Evolutionary conservation across 1,284 basidiomycete species (phyloP).

Genomic region (Rhodotorula sp.): DNA sequence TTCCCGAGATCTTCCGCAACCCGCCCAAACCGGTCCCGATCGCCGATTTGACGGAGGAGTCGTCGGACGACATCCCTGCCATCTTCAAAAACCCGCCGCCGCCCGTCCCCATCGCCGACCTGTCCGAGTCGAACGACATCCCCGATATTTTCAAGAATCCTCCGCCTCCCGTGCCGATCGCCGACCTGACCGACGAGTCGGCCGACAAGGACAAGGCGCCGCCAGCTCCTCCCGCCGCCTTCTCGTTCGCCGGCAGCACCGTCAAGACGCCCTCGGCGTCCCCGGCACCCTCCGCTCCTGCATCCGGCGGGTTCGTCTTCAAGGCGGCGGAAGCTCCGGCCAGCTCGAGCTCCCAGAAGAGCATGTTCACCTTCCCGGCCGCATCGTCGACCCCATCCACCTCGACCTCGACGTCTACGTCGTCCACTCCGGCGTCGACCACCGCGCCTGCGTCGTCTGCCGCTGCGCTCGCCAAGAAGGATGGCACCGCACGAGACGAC

Average conservation of each 20-base stretch:
- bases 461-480: neutral
- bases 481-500: slow-evolving; percentile 1
- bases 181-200: slow-evolving; percentile 14
- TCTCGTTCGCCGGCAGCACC: slow-evolving; percentile 40
- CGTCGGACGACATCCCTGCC: slow-evolving; percentile 8
- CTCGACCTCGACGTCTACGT: neutral
- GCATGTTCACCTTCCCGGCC: slow-evolving; percentile 41
- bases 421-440: neutral
- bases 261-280: slow-evolving; percentile 28
- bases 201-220: slow-evolving; percentile 19
- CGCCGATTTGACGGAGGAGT: slow-evolving; percentile 13
- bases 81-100: slow-evolving; percentile 28
- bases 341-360: slow-evolving; percentile 39
- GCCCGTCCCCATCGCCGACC: slow-evolving; percentile 11
- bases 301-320: slow-evolving; percentile 43
- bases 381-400: neutral
- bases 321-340: slow-evolving; percentile 29
- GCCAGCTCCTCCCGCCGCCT: slow-evolving; percentile 41
- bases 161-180: slow-evolving; percentile 12
- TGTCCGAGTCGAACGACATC: slow-evolving; percentile 11
- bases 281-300: slow-evolving; percentile 15
- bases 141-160: slow-evolving; percentile 30
- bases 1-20: slow-evolving; percentile 14
- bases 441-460: neutral
- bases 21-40: slow-evolving; percentile 17